Conservation (phyloP, 768 basidiomycete species). For the Candolleomyces efflorescens region DNA sequence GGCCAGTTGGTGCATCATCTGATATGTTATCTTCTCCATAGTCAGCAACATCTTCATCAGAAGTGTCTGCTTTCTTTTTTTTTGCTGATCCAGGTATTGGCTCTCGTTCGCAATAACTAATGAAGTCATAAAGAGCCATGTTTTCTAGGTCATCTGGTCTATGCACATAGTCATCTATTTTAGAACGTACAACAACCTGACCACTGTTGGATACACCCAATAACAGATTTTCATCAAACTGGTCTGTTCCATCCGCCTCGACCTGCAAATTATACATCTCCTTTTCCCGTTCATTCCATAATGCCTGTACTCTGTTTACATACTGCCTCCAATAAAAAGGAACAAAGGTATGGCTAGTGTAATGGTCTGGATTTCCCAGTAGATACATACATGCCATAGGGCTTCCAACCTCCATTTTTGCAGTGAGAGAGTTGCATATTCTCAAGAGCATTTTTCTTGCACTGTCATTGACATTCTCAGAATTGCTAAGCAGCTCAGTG, state of each 20-base stretch:
- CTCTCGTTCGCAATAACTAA: neutral
- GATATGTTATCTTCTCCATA: too few relatives aligned
- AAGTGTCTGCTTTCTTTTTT: too few relatives aligned
- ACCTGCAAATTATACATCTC: too few relatives aligned
- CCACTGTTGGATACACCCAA: neutral
- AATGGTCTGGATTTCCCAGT: constrained; percentile 24
- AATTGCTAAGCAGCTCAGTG: constrained; percentile 15
- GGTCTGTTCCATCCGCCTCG: too few relatives aligned
- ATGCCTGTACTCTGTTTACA: neutral
- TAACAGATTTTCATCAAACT: too few relatives aligned
- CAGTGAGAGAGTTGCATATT: constrained; percentile 22
- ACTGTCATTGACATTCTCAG: neutral
- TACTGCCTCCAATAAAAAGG: constrained; percentile 20
- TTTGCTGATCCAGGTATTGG: too few relatives aligned
- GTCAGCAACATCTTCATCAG: too few relatives aligned
- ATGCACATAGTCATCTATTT: neutral
- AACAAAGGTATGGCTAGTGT: constrained; percentile 22
- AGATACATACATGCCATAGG: constrained; percentile 24
- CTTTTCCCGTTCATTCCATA: too few relatives aligned
- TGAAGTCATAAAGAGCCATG: neutral
- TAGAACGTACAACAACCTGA: neutral
- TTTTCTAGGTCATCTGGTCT: neutral
- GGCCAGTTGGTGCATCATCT: too few relatives aligned
- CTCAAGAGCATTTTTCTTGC: constrained; percentile 5
- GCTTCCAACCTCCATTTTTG: constrained; percentile 23